Evolutionary conservation across 2,329 filamentous ascomycete species (phyloP).

Genomic region (Epichloe elymi): DNA sequence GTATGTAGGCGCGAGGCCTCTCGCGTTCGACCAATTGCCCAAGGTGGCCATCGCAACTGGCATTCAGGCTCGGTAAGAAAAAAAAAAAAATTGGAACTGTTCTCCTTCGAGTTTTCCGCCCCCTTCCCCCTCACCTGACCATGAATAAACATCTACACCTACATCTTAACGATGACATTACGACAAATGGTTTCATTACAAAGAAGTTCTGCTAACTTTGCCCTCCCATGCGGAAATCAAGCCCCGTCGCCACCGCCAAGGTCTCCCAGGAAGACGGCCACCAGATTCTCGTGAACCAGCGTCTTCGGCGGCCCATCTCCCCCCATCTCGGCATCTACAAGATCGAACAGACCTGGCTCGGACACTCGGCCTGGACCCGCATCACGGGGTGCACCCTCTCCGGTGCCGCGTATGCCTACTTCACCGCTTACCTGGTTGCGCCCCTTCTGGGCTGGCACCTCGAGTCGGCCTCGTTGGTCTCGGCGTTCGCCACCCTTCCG

Average conservation of each 20-base stretch:
- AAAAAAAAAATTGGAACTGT: neutral
- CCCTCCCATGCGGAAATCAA: no score
- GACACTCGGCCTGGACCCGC: constrained; percentile 60
- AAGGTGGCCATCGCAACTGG: constrained; percentile 30
- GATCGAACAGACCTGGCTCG: constrained; percentile 74
- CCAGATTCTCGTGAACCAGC: constrained; percentile 67
- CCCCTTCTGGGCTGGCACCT: constrained; percentile 56
- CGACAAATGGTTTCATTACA: no score
- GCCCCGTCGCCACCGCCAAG: constrained; percentile 41
- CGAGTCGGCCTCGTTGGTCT: constrained; percentile 45
- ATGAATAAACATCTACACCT: neutral
- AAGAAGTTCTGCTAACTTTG: neutral
- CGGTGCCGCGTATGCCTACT: constrained; percentile 67
- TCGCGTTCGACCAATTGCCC: constrained; percentile 27
- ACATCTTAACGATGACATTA: no score
- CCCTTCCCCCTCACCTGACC: neutral
- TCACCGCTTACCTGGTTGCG: constrained; percentile 65
- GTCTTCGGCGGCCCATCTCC: constrained; percentile 65
- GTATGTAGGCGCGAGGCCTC: constrained; percentile 28
- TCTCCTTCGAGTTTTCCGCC: no score
- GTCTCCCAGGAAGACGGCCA: constrained; percentile 39
- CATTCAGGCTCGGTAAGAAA: constrained; percentile 34
- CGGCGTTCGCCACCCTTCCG: constrained; percentile 46
- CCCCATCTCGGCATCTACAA: constrained; percentile 77
- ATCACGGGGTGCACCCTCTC: constrained; percentile 67